A percentile compares a stretch with the other conserved stretches of the same genome.
Conservation (phyloP, 345 rosid species). For the Chamaenerion angustifolium region DNA sequence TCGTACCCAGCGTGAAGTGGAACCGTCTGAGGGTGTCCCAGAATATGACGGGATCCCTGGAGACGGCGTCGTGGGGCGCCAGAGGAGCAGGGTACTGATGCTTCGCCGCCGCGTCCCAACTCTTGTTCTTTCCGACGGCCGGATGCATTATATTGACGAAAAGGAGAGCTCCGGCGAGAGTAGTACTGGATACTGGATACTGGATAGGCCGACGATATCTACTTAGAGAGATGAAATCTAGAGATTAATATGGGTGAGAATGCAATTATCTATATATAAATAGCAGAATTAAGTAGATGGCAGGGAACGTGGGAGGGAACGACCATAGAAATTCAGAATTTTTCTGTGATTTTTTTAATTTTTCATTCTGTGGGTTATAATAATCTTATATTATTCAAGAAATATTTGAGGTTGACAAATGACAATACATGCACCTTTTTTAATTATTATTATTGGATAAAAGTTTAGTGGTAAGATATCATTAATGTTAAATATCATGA, state of each 20-base stretch:
- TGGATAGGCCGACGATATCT: background rate
- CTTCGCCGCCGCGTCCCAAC: conserved; percentile 12
- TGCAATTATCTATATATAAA: conserved; percentile 3
- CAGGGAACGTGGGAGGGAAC: conserved; percentile 37
- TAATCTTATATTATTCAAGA: too few species aligned
- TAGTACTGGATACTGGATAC: too few species aligned
- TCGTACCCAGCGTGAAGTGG: conserved; percentile 67
- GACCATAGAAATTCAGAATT: conserved; percentile 52
- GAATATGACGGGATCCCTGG: conserved; percentile 33
- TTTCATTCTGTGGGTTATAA: background rate
- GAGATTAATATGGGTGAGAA: background rate
- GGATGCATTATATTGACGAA: conserved; percentile 11
- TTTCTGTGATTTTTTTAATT: conserved; percentile 23
- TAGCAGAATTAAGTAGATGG: conserved; percentile 12
- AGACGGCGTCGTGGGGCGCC: conserved; percentile 42
- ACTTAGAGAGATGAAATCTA: background rate
- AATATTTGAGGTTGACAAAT: too few species aligned
- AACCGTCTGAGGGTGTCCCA: conserved; percentile 88
- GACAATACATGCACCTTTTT: too few species aligned
- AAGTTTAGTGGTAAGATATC: background rate
- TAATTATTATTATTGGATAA: background rate
- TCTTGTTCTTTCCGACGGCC: conserved; percentile 17
- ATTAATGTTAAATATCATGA: background rate
- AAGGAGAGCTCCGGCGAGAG: background rate
- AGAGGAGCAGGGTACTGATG: conserved; percentile 63